phyloP scores from a whole-genome alignment of 306 rosid species.

The Prunus dulcis region DNA sequence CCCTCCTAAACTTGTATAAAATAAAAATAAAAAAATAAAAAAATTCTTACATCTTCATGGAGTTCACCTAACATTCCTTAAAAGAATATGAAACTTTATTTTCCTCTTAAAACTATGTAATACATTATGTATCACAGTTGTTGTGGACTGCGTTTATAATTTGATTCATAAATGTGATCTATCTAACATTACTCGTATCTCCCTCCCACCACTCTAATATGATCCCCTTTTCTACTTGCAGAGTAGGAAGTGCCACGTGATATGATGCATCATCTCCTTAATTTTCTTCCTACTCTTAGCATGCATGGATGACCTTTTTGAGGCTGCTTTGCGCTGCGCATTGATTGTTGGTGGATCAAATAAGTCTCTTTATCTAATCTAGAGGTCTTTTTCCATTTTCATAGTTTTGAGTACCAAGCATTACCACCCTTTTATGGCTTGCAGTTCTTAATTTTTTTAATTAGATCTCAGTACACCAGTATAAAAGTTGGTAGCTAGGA shows the following conservation, averaged over 20 bases:
- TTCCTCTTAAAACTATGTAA: background rate
- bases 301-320: slow-evolving; percentile 14
- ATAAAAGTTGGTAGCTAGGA: background rate
- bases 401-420: background rate
- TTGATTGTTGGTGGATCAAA: slow-evolving; percentile 29
- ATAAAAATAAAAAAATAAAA: background rate
- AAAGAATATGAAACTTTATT: background rate
- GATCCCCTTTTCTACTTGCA: background rate
- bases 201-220: too few relatives aligned
- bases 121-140: background rate
- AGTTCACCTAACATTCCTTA: background rate
- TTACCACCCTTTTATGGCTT: background rate
- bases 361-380: slow-evolving; percentile 1
- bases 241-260: background rate
- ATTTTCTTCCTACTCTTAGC: slow-evolving; percentile 10
- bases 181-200: background rate
- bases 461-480: background rate
- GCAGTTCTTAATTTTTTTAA: background rate
- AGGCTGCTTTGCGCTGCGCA: slow-evolving; percentile 7
- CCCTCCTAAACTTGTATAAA: background rate
- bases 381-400: slow-evolving; percentile 1
- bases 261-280: background rate
- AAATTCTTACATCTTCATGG: background rate
- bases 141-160: background rate
- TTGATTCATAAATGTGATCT: background rate